phyloP scores from a whole-genome alignment of 768 basidiomycete genomes.

The Leucocoprinus leucothites region DNA sequence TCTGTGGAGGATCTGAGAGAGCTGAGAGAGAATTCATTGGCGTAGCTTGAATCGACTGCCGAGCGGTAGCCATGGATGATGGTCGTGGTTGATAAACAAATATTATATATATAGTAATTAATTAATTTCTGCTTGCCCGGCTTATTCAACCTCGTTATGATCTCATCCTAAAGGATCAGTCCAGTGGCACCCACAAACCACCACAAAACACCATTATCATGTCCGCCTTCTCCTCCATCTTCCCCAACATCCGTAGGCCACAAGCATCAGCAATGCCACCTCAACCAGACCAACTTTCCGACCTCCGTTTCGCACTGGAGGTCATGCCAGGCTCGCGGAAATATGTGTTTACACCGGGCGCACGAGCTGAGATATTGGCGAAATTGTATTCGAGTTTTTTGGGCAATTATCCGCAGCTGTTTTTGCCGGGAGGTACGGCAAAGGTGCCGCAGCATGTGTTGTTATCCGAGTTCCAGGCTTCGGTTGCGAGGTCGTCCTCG shows the following conservation, averaged over 20 bases:
- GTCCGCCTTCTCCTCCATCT: conserved; percentile 11
- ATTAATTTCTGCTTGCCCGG: background rate
- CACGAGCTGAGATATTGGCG: conserved; percentile 76
- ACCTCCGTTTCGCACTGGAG: conserved; percentile 73
- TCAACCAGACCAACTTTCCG: conserved; percentile 39
- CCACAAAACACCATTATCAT: background rate
- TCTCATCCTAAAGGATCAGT: background rate
- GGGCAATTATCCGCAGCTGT: conserved; percentile 70
- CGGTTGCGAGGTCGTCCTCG: too few relatives aligned
- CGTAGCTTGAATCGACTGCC: conserved; percentile 10
- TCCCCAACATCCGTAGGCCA: conserved; percentile 12
- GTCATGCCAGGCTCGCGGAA: conserved; percentile 80
- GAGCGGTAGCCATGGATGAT: conserved; percentile 23
- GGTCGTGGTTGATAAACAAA: conserved; percentile 8
- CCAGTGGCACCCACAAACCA: background rate
- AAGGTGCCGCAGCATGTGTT: conserved; percentile 61
- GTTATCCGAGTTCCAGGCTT: conserved; percentile 68
- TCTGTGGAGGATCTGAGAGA: conserved; percentile 62
- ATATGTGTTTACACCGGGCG: conserved; percentile 70
- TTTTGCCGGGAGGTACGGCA: conserved; percentile 60
- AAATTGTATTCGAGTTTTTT: conserved; percentile 83
- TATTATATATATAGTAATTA: background rate
- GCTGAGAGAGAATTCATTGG: conserved; percentile 33
- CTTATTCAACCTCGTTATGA: background rate
- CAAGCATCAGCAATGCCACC: conserved; percentile 3